Evolutionary conservation across 164 flowering plant genomes (phyloP), one percentile per base, ranked within the genome.

Genomic region (Pachysandra terminalis): DNA sequence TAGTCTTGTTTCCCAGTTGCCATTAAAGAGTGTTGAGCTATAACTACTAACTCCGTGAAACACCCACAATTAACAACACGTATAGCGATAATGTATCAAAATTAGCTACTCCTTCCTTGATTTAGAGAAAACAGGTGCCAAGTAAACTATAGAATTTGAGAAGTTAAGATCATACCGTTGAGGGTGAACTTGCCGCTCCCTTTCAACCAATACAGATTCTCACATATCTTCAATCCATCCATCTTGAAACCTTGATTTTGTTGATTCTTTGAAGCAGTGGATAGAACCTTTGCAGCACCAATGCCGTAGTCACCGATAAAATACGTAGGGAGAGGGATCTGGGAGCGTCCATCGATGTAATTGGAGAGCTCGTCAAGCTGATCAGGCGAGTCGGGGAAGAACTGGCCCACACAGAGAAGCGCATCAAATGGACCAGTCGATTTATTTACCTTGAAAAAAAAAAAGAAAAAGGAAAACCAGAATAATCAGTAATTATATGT

Each of bases 401-500:
- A 95, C 79, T 95, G 98, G 0, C 99, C 99, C 16, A 90, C 99
- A 78, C 99, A 95, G 26, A 95, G 68, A 12, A 95, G 74, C 16
- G 84, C 88, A 67, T 90, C 98, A 75, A 95, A 95, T 16, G 99
- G 98, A 26, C 98, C 99, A 1, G 87, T 81, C 28, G 98, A 85
- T 80, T 90, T 95, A 80, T 79, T 92, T 32, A 90, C 97, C 97
- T 93, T 77, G 13, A 74, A 15, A 10, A 17, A 71, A 25, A 1
- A 9, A 15, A 60, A 27, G 48, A 61, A 60, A 28, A 27, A 26
- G 16, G 51, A 56, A 12, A 56, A 48, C 21, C 23, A 60, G 8
- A 5, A 17, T 22, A 37, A 19, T 28, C 25, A n/a, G 25, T 25
- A 37, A 61, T 4, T 40, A 71, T 25, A 9, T 16, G 23, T 61